phyloP scores from a whole-genome alignment of 1,284 basidiomycete species.

The Pisolithus thermaeus region DNA sequence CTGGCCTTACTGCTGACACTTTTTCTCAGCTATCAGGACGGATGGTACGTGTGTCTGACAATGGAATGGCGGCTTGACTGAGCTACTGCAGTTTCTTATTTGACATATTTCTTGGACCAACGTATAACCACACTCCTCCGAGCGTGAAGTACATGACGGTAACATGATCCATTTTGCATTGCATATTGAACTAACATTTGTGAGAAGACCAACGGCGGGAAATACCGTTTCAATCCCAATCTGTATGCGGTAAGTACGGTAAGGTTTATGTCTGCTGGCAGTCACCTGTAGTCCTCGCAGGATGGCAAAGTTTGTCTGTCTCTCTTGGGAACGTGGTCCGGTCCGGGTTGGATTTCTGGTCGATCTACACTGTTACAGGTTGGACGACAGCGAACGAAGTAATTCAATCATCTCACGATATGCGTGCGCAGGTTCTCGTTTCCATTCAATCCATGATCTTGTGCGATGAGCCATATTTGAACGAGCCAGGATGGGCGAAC shows the following conservation, averaged over 20 bases:
- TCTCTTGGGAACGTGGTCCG: constrained; percentile 85
- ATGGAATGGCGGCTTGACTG: constrained; percentile 10
- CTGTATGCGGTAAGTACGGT: constrained; percentile 66
- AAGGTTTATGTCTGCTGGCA: constrained; percentile 3
- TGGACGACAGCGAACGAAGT: constrained; percentile 3
- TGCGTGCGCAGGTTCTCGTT: constrained; percentile 61
- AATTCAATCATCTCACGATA: constrained; percentile 1
- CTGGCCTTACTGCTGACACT: background rate
- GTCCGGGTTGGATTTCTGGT: constrained; percentile 86
- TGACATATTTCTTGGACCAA: constrained; percentile 84
- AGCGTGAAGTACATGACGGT: constrained; percentile 89
- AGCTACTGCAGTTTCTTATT: constrained; percentile 57
- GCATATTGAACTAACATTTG: constrained; percentile 6
- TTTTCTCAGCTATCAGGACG: constrained; percentile 64
- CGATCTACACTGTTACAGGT: constrained; percentile 82
- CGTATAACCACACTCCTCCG: constrained; percentile 77
- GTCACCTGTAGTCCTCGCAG: constrained; percentile 30
- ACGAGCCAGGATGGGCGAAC: constrained; percentile 83
- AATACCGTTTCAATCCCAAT: constrained; percentile 88
- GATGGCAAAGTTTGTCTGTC: constrained; percentile 91
- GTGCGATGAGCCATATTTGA: constrained; percentile 83
- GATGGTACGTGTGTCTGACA: constrained; percentile 50
- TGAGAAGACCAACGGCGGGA: constrained; percentile 77
- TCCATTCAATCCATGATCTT: constrained; percentile 94
- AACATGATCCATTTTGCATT: constrained; percentile 10